A percentile compares a stretch with the other conserved stretches of the same genome.
These are phyloP conservation scores for Mortierella sp. DNA, from an alignment of 371 early-diverging fungal genomes.

Conservation along the genomic window DNA sequence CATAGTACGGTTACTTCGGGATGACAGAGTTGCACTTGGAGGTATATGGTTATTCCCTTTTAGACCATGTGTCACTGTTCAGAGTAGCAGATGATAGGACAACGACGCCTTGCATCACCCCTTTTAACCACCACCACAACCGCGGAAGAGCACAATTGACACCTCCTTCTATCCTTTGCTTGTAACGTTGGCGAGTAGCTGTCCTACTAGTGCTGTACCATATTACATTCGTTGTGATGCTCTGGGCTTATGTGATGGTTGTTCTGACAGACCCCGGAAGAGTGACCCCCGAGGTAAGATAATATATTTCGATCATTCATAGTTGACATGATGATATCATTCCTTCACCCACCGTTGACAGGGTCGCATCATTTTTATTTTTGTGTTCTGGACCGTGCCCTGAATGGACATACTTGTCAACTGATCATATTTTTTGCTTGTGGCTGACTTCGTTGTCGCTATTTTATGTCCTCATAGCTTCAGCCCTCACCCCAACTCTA, in stretches of 20 bases:
- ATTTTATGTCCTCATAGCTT: neutral
- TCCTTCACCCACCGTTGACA: neutral
- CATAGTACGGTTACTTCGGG: conserved; percentile 26
- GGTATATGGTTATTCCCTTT: conserved; percentile 13
- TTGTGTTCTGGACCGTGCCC: neutral
- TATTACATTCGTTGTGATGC: conserved; percentile 60
- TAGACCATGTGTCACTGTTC: neutral
- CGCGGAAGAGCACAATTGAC: neutral
- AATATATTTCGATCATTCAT: neutral
- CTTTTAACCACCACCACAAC: neutral
- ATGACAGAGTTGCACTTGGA: conserved; percentile 29
- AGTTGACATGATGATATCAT: neutral
- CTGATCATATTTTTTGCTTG: neutral
- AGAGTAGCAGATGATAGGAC: neutral
- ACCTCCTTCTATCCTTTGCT: neutral
- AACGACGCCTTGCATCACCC: neutral
- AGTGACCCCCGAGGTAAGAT: conserved; percentile 38
- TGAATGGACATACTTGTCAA: neutral
- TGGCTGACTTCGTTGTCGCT: no score
- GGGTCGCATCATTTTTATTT: conserved; percentile 6
- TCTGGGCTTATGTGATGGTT: conserved; percentile 64
- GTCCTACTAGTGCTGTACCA: conserved; percentile 63
- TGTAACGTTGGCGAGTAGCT: conserved; percentile 35
- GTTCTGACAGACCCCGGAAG: conserved; percentile 65
- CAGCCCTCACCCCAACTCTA: neutral